phyloP scores from a whole-genome alignment of 441 rosid genomes.

The Omphalea diandra region DNA sequence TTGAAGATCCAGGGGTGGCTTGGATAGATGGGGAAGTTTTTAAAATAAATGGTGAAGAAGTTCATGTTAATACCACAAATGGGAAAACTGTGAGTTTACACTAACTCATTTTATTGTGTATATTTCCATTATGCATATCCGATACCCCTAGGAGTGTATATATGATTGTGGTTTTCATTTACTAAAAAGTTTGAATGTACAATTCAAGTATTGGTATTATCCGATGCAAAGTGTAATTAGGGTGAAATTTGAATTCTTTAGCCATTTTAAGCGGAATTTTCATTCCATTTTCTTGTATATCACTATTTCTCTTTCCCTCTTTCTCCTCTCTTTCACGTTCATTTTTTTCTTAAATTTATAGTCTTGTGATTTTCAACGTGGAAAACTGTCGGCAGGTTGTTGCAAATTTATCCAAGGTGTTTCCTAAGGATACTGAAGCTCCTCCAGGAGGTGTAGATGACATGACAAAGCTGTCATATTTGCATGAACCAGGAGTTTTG shows the following conservation, averaged over 20 bases:
- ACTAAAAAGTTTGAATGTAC: conserved; percentile 11
- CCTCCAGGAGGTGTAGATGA: conserved; percentile 99
- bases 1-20: conserved; percentile 81
- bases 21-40: conserved; percentile 97
- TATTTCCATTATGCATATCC: neutral
- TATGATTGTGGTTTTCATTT: conserved; percentile 15
- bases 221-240: neutral
- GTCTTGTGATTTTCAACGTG: conserved; percentile 14
- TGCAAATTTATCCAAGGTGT: conserved; percentile 72
- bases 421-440: conserved; percentile 96
- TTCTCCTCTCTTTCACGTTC: neutral
- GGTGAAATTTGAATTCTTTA: conserved; percentile 22
- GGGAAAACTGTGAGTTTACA: conserved; percentile 75
- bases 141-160: neutral
- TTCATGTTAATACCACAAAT: conserved; percentile 58
- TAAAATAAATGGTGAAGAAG: conserved; percentile 71
- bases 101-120: conserved; percentile 11
- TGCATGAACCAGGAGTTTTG: conserved; percentile 99
- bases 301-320: conserved; percentile 1
- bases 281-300: too few species aligned
- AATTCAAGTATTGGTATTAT: conserved; percentile 2
- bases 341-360: neutral
- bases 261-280: conserved; percentile 22
- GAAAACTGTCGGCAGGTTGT: conserved; percentile 56
- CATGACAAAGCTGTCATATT: conserved; percentile 98